phyloP scores from a whole-genome alignment of 306 rosid genomes.

The peach (Prunus persica) region DNA sequence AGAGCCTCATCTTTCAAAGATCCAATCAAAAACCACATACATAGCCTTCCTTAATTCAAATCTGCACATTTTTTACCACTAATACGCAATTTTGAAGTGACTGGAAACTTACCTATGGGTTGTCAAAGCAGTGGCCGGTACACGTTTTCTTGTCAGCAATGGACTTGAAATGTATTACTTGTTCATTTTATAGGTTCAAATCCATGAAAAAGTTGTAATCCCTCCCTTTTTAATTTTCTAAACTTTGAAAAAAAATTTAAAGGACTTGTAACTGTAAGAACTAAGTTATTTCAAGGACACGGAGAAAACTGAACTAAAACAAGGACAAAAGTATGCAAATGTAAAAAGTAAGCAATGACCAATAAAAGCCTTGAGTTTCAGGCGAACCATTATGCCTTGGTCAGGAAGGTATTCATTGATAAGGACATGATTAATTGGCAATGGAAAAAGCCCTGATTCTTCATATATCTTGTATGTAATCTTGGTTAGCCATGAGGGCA shows the following conservation, averaged over 20 bases:
- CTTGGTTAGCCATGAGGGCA: constrained; percentile 80
- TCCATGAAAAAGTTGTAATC: neutral
- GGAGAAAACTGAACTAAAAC: neutral
- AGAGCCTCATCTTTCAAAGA: neutral
- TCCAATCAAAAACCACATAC: neutral
- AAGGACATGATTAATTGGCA: constrained; percentile 84
- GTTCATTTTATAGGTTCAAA: neutral
- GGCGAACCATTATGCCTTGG: constrained; percentile 88
- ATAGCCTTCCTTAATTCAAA: neutral
- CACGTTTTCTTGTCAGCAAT: neutral
- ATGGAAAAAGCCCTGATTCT: constrained; percentile 60
- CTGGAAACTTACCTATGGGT: neutral
- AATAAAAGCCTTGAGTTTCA: constrained; percentile 19
- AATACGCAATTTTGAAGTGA: neutral
- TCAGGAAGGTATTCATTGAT: constrained; percentile 81
- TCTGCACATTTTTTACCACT: neutral
- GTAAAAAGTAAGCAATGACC: constrained; percentile 10
- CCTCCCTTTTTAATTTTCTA: neutral
- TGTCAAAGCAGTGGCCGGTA: neutral
- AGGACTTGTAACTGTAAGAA: neutral
- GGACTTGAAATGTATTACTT: neutral
- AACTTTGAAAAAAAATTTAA: neutral
- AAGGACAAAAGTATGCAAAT: neutral
- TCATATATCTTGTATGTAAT: constrained; percentile 58
- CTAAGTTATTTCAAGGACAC: neutral